phyloP scores from a whole-genome alignment of 116 monocot genomes.

The Phalaenopsis hybrid region DNA sequence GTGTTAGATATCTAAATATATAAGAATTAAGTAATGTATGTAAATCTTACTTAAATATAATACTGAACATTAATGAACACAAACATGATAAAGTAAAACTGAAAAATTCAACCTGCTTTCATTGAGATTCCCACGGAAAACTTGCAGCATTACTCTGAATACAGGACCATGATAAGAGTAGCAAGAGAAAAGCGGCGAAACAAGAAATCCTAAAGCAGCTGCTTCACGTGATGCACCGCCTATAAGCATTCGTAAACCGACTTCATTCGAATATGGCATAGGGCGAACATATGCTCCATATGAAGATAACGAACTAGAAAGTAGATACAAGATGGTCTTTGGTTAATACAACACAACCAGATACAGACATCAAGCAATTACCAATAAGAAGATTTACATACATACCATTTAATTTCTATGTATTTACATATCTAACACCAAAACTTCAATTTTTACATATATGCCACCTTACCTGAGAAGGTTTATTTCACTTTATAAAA shows the following conservation, averaged over 20 bases:
- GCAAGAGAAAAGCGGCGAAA: conserved; percentile 84
- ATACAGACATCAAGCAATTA: conserved; percentile 2
- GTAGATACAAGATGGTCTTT: conserved; percentile 12
- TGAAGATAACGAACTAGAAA: conserved; percentile 76
- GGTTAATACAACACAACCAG: background rate
- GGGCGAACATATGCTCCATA: conserved; percentile 95
- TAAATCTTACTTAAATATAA: background rate
- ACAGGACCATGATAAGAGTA: conserved; percentile 94
- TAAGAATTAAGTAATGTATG: too few species aligned
- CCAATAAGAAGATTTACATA: background rate
- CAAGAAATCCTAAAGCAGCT: conserved; percentile 58
- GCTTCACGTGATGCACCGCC: conserved; percentile 91
- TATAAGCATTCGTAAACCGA: conserved; percentile 95
- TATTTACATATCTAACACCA: too few species aligned
- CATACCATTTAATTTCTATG: too few species aligned
- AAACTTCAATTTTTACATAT: too few species aligned
- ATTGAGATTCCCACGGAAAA: conserved; percentile 47
- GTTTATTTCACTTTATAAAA: too few species aligned
- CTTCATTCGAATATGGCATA: conserved; percentile 95
- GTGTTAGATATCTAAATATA: too few species aligned
- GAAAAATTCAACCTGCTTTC: conserved; percentile 34
- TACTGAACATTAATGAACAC: background rate
- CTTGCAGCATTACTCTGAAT: conserved; percentile 81
- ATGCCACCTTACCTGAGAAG: too few species aligned
- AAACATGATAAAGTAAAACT: conserved; percentile 1